Evolutionary conservation across 2,329 filamentous ascomycete species (phyloP), one percentile per base, ranked within the genome.

Genomic region (Exophiala aquamarina): DNA sequence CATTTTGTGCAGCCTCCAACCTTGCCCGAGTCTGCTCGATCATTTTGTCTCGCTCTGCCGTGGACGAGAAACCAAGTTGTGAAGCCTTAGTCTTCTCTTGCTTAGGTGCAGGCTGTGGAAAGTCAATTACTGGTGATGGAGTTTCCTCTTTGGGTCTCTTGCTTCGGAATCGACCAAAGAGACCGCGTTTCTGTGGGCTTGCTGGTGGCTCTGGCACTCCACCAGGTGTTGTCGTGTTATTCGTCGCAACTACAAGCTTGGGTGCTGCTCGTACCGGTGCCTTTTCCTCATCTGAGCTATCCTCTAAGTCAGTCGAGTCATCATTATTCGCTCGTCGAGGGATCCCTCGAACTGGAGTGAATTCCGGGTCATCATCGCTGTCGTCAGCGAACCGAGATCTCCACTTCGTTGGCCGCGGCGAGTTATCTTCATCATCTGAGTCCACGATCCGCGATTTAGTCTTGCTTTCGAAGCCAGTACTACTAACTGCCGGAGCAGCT

Each of bases 331-430:
- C 67, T n/a, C 66, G 79, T 39, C 72, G 76, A 11, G 74, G 83
- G 48, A 81, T 86, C 34, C 79, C 80, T 49, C 77, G 74, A 2
- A 84, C 82, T 37, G 77, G 81, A 17, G 70, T 70, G 21, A 74
- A 67, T 20, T 64, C 67, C 49, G 59, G 57, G 11, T 73, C 72
- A 14, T 78, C 74, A 45, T 89, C 85, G 59, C 86, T 89, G 1
- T 86, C 89, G 59, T 89, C 84, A 1, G 73, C 81, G 58, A 89
- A 86, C 1, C 85, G 82, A 59, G 80, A 83, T 23, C 62, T 67
- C 59, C 78, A 81, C 3, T 60, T 58, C 14, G 54, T 59, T 13
- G 52, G 61, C 17, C 50, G 61, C 21, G 57, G 63, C 28, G 57
- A 69, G 2, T 78, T 76, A 26, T 26, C 23, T 28, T 85, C 82